These are phyloP conservation scores for Elsinoe necatrix DNA, from an alignment of 2,329 filamentous ascomycete species.

Conservation along the genomic window DNA sequence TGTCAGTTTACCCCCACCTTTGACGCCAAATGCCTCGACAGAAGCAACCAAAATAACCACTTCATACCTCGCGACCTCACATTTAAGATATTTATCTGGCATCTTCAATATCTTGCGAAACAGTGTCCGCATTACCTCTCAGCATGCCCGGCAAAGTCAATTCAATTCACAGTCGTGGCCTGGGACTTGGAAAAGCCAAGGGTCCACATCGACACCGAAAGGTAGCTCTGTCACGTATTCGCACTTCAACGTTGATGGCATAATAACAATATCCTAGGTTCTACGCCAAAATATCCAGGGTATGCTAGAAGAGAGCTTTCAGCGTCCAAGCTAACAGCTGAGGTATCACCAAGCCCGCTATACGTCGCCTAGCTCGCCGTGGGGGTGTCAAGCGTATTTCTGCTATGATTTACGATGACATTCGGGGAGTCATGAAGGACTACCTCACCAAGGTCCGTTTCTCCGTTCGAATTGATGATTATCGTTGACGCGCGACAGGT, in stretches of 20 bases:
- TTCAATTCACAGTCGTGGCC: not conserved
- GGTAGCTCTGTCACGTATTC: not conserved
- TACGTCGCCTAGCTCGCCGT: constrained; percentile 96
- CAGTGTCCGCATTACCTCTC: not conserved
- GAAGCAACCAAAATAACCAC: not conserved
- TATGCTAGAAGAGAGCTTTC: too few relatives aligned
- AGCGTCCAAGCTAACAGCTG: too few relatives aligned
- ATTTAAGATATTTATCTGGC: too few relatives aligned
- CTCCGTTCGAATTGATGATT: not conserved
- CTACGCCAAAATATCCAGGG: constrained; percentile 99
- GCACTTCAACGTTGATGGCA: not conserved
- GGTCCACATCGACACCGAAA: not conserved
- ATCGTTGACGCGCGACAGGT: not conserved
- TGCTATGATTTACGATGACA: constrained; percentile 84
- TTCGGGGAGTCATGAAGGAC: constrained; percentile 71
- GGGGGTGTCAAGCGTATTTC: constrained; percentile 99
- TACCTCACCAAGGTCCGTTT: constrained; percentile 53
- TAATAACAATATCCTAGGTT: constrained; percentile 53
- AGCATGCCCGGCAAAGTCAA: not conserved
- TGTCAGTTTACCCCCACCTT: not conserved
- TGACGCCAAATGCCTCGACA: not conserved
- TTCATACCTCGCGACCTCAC: not conserved
- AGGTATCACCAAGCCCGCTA: constrained; percentile 89
- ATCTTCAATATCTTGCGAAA: too few relatives aligned
- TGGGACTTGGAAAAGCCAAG: not conserved